Percentiles rank a stretch among this genome's conserved stretches.
These are phyloP conservation scores for Entelexis sorbosivorans DNA, from an alignment of 1,139 yeast genomes.

Conservation along the genomic window DNA sequence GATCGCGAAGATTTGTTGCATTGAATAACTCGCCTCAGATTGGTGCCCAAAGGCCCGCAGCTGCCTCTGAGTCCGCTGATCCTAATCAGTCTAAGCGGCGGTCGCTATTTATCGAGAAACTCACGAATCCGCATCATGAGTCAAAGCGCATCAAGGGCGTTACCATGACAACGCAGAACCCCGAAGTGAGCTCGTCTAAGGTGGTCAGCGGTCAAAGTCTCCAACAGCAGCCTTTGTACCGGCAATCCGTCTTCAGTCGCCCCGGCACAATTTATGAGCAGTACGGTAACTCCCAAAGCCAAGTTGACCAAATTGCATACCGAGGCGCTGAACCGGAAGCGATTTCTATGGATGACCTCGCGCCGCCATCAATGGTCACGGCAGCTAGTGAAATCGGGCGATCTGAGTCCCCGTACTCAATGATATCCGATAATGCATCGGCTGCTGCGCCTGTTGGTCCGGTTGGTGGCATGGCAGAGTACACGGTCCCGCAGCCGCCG, in stretches of 20 bases:
- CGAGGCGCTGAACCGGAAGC: conserved; percentile 19
- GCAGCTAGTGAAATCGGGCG: conserved; percentile 6
- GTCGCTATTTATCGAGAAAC: conserved; percentile 25
- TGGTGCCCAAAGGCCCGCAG: not conserved
- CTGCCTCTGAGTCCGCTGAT: not conserved
- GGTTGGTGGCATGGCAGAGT: conserved; percentile 33
- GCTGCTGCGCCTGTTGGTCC: conserved; percentile 20
- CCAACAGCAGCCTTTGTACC: conserved; percentile 24
- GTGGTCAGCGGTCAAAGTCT: conserved; percentile 30
- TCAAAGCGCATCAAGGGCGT: conserved; percentile 22
- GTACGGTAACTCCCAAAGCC: conserved; percentile 9
- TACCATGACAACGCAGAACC: conserved; percentile 33
- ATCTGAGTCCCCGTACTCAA: conserved; percentile 11
- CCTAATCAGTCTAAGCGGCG: conserved; percentile 21
- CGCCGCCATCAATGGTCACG: conserved; percentile 7
- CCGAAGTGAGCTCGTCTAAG: conserved; percentile 29
- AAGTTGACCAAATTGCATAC: conserved; percentile 13
- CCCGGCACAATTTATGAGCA: conserved; percentile 5
- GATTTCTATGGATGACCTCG: conserved; percentile 16
- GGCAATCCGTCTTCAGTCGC: conserved; percentile 18
- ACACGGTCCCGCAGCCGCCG: conserved; percentile 84
- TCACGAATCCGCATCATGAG: conserved; percentile 21
- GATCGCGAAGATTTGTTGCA: not conserved
- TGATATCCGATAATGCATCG: not conserved
- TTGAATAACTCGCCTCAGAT: not conserved